Base-by-base conservation (phyloP, 192 early-diverging fungal genomes). In the Coemansia sp. region DNA sequence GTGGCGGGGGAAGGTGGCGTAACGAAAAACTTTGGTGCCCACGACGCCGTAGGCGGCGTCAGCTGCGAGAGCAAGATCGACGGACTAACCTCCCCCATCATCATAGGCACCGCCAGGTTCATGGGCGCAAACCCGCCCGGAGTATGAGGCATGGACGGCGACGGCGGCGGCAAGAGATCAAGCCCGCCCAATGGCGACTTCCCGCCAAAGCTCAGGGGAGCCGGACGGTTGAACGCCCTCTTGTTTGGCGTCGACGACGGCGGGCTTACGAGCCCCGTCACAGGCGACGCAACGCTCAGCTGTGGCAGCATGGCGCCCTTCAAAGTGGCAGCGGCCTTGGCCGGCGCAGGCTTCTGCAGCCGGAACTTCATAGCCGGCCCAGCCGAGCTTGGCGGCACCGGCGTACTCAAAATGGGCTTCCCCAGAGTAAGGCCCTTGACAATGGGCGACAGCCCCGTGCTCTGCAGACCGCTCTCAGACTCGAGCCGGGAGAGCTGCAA, bases 381-480 rank as follows among this genome's bases (percentile, higher is more conserved):
- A 39, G 50, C 50, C 11, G 36, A 10, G 44, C 59, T 60, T 9
- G 59, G 46, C 29, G 64, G 54, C 4, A 57, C 65, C 2, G 40
- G 40, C 31, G 37, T 59, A 1, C 39, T 31, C 40, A 42, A 17
- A 21, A 45, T 34, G 17, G 59, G 59, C 46, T 53, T 64, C 36
- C 56, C 62, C 16, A 81, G 59, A 29, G 78, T 67, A 70, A 81
- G 45, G 44, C 69, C 67, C 66, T 65, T 75, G 70, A 81, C 59
- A 29, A 81, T 72, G 3, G 78, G 78, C 51, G 78, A 75, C 50
- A 81, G 45, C 1, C 78, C 78, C 4, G 78, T 81, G 70, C 78
- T 81, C 59, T 24, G 63, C 51, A 44, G 14, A 9, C n/a, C 63
- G 16, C 56, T 31, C 2, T 21, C 41, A 2, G 44, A 53, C 16